phyloP scores from a whole-genome alignment of 768 basidiomycete genomes.

The Hirschioporus abietinus region DNA sequence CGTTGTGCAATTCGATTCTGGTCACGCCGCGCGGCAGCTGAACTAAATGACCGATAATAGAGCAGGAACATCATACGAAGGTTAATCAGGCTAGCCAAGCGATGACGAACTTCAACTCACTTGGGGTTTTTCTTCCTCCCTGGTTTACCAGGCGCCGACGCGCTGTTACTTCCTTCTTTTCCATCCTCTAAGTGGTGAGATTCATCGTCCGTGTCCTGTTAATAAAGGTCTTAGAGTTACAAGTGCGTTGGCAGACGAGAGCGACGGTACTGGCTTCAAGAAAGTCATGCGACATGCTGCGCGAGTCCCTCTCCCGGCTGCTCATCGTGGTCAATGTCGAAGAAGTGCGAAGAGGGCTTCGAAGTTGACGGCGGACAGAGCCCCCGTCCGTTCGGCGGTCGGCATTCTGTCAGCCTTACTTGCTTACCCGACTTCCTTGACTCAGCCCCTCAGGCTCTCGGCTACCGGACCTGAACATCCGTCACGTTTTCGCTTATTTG shows the following conservation, averaged over 20 bases:
- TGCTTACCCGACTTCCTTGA: background rate
- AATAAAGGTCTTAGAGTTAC: slow-evolving; percentile 7
- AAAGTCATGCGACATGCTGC: slow-evolving; percentile 18
- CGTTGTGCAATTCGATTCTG: slow-evolving; percentile 92
- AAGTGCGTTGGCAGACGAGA: background rate
- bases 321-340: background rate
- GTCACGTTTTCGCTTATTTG: background rate
- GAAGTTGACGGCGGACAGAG: background rate
- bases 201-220: slow-evolving; percentile 64
- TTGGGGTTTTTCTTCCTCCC: slow-evolving; percentile 90
- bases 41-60: slow-evolving; percentile 39
- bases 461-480: background rate
- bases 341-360: background rate
- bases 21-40: slow-evolving; percentile 82
- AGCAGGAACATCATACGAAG: slow-evolving; percentile 24
- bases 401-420: background rate
- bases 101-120: slow-evolving; percentile 34
- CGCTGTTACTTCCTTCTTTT: slow-evolving; percentile 16
- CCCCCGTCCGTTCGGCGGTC: background rate
- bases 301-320: slow-evolving; percentile 1
- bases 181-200: slow-evolving; percentile 30
- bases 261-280: slow-evolving; percentile 19
- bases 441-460: background rate
- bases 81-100: slow-evolving; percentile 16
- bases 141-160: slow-evolving; percentile 40